Base-by-base conservation (phyloP, 108 stramenopile genomes). In the Cyclostephanos tholiformis region DNA sequence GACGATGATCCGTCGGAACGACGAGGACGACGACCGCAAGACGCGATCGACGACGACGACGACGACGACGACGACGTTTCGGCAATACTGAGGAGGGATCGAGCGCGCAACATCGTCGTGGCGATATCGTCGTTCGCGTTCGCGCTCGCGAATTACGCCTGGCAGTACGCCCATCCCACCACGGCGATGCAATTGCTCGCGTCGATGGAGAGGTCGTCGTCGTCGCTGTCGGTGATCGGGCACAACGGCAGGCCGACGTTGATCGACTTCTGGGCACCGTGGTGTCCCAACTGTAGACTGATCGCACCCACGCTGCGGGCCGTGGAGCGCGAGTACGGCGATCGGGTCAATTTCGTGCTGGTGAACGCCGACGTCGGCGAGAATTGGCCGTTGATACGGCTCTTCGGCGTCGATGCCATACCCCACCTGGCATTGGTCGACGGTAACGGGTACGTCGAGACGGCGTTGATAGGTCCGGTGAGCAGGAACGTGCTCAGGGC, bases 231-330 rank as follows among this genome's bases (percentile, higher is more conserved):
- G 0, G 64, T 72, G 16, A 88, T 94, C 78, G 90, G 88, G 16
- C 82, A 65, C 44, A 94, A 91, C 69, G 76, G 79, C 50, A 88
- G 89, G 46, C 93, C 93, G 0, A 88, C 93, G 0, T 79, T 94
- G 22, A 85, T 94, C 51, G 90, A 94, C 56, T 91, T 94, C 83
- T 94, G 93, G 93, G 93, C 93, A 6, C 93, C 90, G 0, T 89
- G 85, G 87, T 94, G 93, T 70, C 82, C 88, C 65, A 94, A 91
- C 71, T 94, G 93, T 58, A 87, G 87, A 57, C 59, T 77, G 19
- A 72, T 78, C 32, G 93, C 90, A 19, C 89, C 93, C 2, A 94
- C 93, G 0, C 51, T 94, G 12, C 56, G 69, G 23, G 59, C 81
- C 3, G 62, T 94, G 0, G 88, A 94, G 63, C 65, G 87, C 65